These are phyloP conservation scores for Trifolium pratense DNA, from an alignment of 306 rosid genomes.

Conservation along the genomic window DNA sequence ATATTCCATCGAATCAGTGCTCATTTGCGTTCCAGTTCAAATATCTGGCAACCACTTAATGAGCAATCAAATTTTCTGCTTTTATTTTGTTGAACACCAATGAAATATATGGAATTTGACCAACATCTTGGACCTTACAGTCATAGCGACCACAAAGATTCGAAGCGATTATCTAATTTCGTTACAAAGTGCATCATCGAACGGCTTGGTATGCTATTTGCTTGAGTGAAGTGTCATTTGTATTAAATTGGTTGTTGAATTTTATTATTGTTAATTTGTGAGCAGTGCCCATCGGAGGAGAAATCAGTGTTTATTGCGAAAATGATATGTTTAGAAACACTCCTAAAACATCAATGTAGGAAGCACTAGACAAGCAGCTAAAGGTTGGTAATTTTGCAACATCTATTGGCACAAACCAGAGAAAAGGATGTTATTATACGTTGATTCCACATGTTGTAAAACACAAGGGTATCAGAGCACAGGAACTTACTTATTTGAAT, in stretches of 20 bases:
- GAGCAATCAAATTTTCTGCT: conserved; percentile 14
- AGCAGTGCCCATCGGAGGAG: conserved; percentile 94
- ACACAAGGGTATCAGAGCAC: conserved; percentile 70
- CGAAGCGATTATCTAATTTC: conserved; percentile 78
- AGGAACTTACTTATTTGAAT: conserved; percentile 84
- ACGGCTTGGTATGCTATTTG: conserved; percentile 61
- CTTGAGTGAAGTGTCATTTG: conserved; percentile 30
- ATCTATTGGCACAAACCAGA: conserved; percentile 52
- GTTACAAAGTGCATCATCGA: conserved; percentile 59
- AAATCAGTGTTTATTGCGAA: conserved; percentile 72
- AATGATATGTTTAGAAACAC: conserved; percentile 50
- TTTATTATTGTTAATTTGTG: conserved; percentile 32
- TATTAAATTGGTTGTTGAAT: conserved; percentile 26
- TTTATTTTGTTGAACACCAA: conserved; percentile 16
- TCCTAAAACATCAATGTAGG: conserved; percentile 61
- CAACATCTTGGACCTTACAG: conserved; percentile 84
- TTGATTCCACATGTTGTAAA: conserved; percentile 78
- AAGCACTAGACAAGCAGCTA: conserved; percentile 68
- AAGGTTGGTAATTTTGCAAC: conserved; percentile 57
- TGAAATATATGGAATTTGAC: conserved; percentile 82
- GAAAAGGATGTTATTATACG: conserved; percentile 84
- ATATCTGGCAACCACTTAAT: conserved; percentile 17
- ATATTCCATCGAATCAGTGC: conserved; percentile 9
- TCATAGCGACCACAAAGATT: conserved; percentile 62
- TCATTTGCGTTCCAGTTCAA: conserved; percentile 18